phyloP scores from a whole-genome alignment of 2,329 filamentous ascomycete genomes.

The Ophiostoma angusticollis region DNA sequence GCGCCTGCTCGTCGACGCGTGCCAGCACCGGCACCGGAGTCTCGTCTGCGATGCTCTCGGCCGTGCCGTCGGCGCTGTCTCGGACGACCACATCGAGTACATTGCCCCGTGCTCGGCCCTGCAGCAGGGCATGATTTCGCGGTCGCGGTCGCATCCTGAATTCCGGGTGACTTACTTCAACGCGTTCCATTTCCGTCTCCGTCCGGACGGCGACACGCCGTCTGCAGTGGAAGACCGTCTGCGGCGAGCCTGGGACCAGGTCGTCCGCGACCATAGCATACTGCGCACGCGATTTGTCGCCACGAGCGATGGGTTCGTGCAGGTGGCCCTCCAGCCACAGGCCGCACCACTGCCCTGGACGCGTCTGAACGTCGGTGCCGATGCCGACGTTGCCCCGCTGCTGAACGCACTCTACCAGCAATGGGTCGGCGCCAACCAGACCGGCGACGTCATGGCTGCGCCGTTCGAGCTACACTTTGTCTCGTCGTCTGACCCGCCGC shows the following conservation, averaged over 20 bases:
- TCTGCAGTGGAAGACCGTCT: constrained; percentile 37
- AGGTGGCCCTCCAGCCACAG: constrained; percentile 44
- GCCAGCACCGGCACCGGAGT: constrained; percentile 46
- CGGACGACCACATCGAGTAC: constrained; percentile 51
- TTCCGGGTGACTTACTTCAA: constrained; percentile 58
- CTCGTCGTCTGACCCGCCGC: constrained; percentile 9
- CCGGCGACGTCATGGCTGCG: constrained; percentile 28
- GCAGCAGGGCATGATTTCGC: constrained; percentile 75
- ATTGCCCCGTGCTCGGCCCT: constrained; percentile 74
- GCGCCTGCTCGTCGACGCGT: constrained; percentile 50
- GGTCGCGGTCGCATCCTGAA: constrained; percentile 40
- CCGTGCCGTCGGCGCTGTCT: no score
- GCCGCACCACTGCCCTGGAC: constrained; percentile 30
- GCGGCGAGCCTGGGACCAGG: constrained; percentile 41
- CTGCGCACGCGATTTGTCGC: constrained; percentile 60
- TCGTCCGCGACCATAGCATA: constrained; percentile 44
- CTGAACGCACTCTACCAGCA: constrained; percentile 24
- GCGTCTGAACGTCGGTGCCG: constrained; percentile 18
- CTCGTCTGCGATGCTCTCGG: constrained; percentile 39
- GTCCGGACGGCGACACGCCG: constrained; percentile 34
- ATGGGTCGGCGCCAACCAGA: constrained; percentile 44
- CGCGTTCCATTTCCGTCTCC: constrained; percentile 50
- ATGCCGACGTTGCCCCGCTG: constrained; percentile 21
- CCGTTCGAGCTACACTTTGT: constrained; percentile 41
- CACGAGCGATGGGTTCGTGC: constrained; percentile 64